These are phyloP conservation scores for Colletotrichum coccodes DNA, from an alignment of 2,329 filamentous ascomycete species.

Conservation along the genomic window DNA sequence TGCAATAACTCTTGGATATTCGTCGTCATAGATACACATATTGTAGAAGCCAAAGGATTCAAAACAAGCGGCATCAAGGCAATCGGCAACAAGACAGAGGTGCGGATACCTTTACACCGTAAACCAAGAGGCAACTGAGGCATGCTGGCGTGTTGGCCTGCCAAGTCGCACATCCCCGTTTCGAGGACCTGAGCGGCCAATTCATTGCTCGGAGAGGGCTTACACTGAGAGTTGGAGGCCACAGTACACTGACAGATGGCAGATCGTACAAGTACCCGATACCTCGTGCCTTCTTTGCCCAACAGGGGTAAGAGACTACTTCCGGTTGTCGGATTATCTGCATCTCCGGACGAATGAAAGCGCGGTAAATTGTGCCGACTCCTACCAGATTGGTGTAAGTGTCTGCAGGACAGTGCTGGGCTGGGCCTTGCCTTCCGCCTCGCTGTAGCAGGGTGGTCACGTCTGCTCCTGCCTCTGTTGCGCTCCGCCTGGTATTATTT, in stretches of 20 bases:
- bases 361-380: conserved; percentile 27
- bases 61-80: neutral
- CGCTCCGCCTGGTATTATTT: conserved; percentile 32
- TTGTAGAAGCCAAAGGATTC: neutral
- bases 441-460: conserved; percentile 33
- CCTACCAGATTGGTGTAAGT: conserved; percentile 42
- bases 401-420: conserved; percentile 31
- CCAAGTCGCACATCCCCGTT: conserved; percentile 26
- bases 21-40: conserved; percentile 9
- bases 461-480: conserved; percentile 31
- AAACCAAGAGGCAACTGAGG: neutral
- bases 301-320: conserved; percentile 19
- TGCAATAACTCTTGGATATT: conserved; percentile 6
- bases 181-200: conserved; percentile 25
- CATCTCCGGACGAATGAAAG: conserved; percentile 40
- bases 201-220: neutral
- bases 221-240: conserved; percentile 11
- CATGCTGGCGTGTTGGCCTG: conserved; percentile 31
- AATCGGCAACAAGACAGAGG: neutral
- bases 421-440: conserved; percentile 34
- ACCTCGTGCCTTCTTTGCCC: conserved; percentile 3
- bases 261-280: conserved; percentile 10
- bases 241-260: conserved; percentile 13
- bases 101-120: neutral
- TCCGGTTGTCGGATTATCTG: conserved; percentile 43